Evolutionary conservation across 352 stramenopile genomes (phyloP).

Genomic region (Pythium angustatum): DNA sequence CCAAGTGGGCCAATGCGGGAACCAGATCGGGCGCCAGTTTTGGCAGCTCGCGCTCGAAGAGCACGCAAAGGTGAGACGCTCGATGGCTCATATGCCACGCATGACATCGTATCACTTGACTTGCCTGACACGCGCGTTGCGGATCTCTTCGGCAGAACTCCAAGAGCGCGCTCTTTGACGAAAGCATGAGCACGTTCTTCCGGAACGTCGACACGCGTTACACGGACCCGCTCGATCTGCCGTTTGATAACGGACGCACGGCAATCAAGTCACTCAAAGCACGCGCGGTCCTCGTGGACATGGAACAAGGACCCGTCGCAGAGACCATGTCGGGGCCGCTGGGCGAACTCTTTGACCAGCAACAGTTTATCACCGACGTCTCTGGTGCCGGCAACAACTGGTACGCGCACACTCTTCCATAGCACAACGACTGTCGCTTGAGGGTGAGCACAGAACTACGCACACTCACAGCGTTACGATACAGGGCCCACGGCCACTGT

Average conservation of each 20-base stretch:
- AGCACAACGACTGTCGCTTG: background rate
- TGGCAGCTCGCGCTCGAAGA: slow-evolving; percentile 90
- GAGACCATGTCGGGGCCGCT: slow-evolving; percentile 83
- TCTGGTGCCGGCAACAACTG: slow-evolving; percentile 93
- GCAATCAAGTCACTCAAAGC: slow-evolving; percentile 68
- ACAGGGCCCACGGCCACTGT: slow-evolving; percentile 86
- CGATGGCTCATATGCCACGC: too few species aligned
- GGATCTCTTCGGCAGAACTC: too few species aligned
- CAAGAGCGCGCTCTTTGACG: slow-evolving; percentile 71
- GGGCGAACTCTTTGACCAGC: slow-evolving; percentile 88
- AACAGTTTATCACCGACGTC: slow-evolving; percentile 88
- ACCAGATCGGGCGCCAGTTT: slow-evolving; percentile 93
- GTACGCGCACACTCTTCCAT: slow-evolving; percentile 19
- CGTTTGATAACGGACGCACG: slow-evolving; percentile 39
- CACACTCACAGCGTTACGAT: background rate
- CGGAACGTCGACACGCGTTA: slow-evolving; percentile 84
- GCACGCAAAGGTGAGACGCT: slow-evolving; percentile 78
- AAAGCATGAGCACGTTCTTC: slow-evolving; percentile 93
- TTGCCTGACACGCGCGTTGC: too few species aligned
- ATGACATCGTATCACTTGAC: too few species aligned
- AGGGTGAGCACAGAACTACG: background rate
- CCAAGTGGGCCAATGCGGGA: slow-evolving; percentile 94
- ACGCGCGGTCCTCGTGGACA: slow-evolving; percentile 91
- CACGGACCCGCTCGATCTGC: slow-evolving; percentile 50
- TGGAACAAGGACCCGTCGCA: slow-evolving; percentile 88